Evolutionary conservation across 2,329 filamentous ascomycete species (phyloP).

Genomic region (Penicillium olsonii): DNA sequence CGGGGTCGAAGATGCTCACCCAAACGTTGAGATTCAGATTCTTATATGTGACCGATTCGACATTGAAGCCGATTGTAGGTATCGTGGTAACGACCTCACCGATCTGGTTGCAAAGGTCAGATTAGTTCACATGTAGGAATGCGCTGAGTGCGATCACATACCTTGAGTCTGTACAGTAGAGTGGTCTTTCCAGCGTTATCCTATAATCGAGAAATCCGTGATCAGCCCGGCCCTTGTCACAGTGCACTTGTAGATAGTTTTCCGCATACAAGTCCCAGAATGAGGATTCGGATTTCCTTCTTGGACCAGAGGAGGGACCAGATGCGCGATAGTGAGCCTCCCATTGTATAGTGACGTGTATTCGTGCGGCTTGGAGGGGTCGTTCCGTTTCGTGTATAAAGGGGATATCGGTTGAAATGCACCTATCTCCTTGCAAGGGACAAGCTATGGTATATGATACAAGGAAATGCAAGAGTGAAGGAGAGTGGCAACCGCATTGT

Average conservation of each 20-base stretch:
- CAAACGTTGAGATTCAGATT: slow-evolving; percentile 99
- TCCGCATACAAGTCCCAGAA: slow-evolving; percentile 78
- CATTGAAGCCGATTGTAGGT: slow-evolving; percentile 98
- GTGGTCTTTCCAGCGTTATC: slow-evolving; percentile 99
- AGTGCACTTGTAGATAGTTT: slow-evolving; percentile 2
- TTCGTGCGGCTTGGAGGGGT: too few species aligned
- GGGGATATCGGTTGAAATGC: too few species aligned
- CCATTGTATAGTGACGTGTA: slow-evolving; percentile 46
- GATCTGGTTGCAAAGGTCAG: slow-evolving; percentile 61
- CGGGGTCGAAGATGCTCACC: slow-evolving; percentile 60
- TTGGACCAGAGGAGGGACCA: slow-evolving; percentile 83
- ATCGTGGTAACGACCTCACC: slow-evolving; percentile 99
- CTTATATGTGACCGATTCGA: slow-evolving; percentile 97
- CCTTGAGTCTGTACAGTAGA: slow-evolving; percentile 92
- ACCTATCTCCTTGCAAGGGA: background rate
- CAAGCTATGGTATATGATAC: slow-evolving; percentile 7
- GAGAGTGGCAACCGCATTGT: slow-evolving; percentile 25
- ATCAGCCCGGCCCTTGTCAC: slow-evolving; percentile 14
- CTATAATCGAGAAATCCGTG: slow-evolving; percentile 49
- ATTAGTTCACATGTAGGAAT: background rate
- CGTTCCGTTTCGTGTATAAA: slow-evolving; percentile 3
- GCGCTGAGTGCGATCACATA: slow-evolving; percentile 39
- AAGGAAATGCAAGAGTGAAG: slow-evolving; percentile 6
- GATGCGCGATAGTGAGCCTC: slow-evolving; percentile 57
- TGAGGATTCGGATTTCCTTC: slow-evolving; percentile 97